phyloP scores from a whole-genome alignment of 257 asterid species.

The Osmanthus fragrans region DNA sequence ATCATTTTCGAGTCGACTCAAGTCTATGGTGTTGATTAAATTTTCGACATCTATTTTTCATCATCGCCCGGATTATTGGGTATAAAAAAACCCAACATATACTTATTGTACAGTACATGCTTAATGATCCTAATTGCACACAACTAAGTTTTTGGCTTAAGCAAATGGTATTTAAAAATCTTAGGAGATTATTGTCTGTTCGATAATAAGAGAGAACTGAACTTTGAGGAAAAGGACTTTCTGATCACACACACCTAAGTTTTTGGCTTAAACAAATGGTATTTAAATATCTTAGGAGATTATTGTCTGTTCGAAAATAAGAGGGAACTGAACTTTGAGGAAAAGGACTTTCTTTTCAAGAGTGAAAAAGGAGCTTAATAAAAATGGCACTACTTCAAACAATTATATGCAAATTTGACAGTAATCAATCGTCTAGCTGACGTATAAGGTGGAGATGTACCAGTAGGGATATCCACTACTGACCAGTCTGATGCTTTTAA shows the following conservation, averaged over 20 bases:
- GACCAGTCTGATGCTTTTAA: neutral
- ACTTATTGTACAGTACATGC: neutral
- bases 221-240: too few relatives aligned
- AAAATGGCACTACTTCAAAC: neutral
- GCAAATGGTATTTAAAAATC: neutral
- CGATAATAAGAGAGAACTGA: neutral
- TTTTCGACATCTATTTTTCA: too few relatives aligned
- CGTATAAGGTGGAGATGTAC: neutral
- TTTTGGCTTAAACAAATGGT: neutral
- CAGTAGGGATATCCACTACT: neutral
- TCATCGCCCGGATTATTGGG: too few relatives aligned
- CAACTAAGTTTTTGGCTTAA: neutral
- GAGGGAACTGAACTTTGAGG: neutral
- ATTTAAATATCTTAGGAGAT: neutral
- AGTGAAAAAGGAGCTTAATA: neutral
- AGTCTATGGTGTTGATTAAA: too few relatives aligned
- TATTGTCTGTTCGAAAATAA: neutral
- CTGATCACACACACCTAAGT: neutral
- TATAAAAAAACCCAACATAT: too few relatives aligned
- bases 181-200: neutral
- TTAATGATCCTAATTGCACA: neutral
- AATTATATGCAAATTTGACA: neutral
- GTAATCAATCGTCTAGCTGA: neutral
- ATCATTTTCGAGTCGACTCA: too few relatives aligned
- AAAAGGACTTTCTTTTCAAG: neutral